Conservation (phyloP, 163 green algal genomes). For the Prototheca wickerhamii region DNA sequence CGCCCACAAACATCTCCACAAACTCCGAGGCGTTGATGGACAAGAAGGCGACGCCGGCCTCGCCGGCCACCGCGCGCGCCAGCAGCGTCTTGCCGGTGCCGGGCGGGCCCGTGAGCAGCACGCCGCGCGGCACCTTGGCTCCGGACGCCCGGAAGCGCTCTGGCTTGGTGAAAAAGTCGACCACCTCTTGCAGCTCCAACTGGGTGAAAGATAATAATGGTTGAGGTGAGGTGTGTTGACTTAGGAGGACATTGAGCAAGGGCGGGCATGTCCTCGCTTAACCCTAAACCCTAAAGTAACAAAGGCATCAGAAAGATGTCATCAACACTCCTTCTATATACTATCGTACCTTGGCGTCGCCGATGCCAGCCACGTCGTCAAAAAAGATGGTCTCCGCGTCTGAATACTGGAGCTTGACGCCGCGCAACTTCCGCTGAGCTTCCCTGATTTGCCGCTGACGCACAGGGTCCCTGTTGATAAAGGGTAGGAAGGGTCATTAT, state of each 20-base stretch:
- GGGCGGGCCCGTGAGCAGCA: constrained; percentile 63
- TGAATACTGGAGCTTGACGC: constrained; percentile 68
- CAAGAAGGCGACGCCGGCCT: constrained; percentile 90
- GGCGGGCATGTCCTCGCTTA: too few relatives aligned
- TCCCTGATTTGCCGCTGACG: constrained; percentile 30
- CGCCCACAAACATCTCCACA: constrained; percentile 97
- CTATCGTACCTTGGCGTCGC: constrained; percentile 69
- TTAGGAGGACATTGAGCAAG: not conserved
- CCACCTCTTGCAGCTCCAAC: constrained; percentile 80
- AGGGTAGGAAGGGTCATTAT: not conserved
- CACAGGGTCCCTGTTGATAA: constrained; percentile 14
- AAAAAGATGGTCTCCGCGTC: constrained; percentile 75
- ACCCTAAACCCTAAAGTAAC: too few relatives aligned
- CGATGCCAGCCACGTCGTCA: constrained; percentile 89
- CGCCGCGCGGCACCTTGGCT: constrained; percentile 62
- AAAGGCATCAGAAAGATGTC: too few relatives aligned
- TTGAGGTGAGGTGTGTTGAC: not conserved
- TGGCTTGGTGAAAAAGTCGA: constrained; percentile 91
- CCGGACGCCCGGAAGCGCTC: constrained; percentile 72
- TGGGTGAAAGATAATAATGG: constrained; percentile 15
- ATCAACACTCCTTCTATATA: too few relatives aligned
- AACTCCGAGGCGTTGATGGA: constrained; percentile 91
- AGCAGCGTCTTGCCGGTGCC: constrained; percentile 94
- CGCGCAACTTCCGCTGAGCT: constrained; percentile 55
- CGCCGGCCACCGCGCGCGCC: constrained; percentile 76